Conservation (phyloP, 2,329 filamentous ascomycete species). For the Byssochlamys sp. region DNA sequence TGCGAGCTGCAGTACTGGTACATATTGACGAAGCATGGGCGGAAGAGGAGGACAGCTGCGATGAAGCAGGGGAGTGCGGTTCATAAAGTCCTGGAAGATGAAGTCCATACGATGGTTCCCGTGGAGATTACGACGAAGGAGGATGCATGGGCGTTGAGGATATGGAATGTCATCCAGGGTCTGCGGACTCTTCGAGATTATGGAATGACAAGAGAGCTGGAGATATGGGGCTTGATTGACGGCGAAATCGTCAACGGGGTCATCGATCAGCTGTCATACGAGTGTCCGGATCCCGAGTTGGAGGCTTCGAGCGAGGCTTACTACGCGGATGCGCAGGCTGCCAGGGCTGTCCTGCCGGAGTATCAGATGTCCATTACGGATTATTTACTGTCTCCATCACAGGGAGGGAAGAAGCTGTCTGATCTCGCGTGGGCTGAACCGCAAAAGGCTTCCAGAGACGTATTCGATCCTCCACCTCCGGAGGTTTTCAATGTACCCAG, state of each 20-base stretch:
- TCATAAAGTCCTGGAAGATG: conserved; percentile 73
- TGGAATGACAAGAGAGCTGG: conserved; percentile 64
- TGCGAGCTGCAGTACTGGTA: conserved; percentile 93
- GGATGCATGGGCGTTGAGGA: conserved; percentile 67
- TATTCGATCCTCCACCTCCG: neutral
- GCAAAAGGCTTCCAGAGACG: conserved; percentile 5
- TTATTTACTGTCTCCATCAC: conserved; percentile 31
- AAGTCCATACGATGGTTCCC: conserved; percentile 68
- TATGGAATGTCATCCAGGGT: conserved; percentile 89
- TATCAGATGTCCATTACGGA: conserved; percentile 39
- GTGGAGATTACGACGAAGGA: conserved; percentile 66
- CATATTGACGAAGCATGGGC: conserved; percentile 66
- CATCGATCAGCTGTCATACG: conserved; percentile 74
- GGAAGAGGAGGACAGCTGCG: conserved; percentile 63
- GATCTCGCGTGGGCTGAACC: conserved; percentile 18
- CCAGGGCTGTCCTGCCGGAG: conserved; percentile 28
- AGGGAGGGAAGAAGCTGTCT: conserved; percentile 25
- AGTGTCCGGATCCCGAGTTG: conserved; percentile 62
- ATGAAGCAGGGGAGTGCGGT: conserved; percentile 77
- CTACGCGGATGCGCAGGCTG: conserved; percentile 27
- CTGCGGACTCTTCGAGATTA: conserved; percentile 61
- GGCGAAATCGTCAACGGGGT: conserved; percentile 78
- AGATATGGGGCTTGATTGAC: conserved; percentile 76
- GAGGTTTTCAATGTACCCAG: conserved; percentile 21
- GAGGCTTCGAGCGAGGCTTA: conserved; percentile 49